Percentiles rank a stretch among this genome's conserved stretches.
phyloP scores from a whole-genome alignment of 768 basidiomycete genomes.

The Boletus fagicola region DNA sequence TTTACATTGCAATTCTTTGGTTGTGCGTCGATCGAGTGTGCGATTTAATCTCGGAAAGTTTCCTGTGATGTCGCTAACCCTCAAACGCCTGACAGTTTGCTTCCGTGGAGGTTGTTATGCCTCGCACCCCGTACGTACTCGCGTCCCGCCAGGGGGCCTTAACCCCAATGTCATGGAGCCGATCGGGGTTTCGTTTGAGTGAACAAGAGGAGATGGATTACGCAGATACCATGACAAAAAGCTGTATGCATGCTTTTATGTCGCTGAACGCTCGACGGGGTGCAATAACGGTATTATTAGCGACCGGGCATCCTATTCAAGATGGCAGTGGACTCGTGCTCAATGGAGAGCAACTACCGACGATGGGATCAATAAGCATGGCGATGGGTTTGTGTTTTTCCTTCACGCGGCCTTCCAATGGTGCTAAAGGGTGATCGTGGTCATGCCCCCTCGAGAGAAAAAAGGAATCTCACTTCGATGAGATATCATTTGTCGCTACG shows the following conservation, averaged over 20 bases:
- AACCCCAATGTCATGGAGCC: conserved; percentile 3
- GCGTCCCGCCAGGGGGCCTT: conserved; percentile 6
- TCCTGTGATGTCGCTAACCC: conserved; percentile 11
- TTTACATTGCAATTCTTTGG: conserved; percentile 4
- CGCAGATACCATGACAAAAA: conserved; percentile 11
- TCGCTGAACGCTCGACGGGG: conserved; percentile 5
- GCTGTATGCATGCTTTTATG: conserved; percentile 1
- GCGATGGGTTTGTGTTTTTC: not conserved
- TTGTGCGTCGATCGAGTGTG: conserved; percentile 27
- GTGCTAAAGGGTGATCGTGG: not conserved
- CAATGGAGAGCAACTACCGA: not conserved
- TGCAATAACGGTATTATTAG: conserved; percentile 14
- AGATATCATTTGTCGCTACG: conserved; percentile 2
- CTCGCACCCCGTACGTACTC: conserved; percentile 13
- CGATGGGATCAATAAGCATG: not conserved
- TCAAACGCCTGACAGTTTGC: conserved; percentile 6
- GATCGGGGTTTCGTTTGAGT: conserved; percentile 1
- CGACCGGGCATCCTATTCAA: conserved; percentile 11
- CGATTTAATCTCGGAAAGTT: conserved; percentile 23
- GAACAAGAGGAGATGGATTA: conserved; percentile 11
- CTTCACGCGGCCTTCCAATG: not conserved
- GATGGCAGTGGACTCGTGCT: not conserved
- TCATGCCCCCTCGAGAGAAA: not conserved
- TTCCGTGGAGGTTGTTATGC: conserved; percentile 9
- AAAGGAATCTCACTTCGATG: not conserved